These are phyloP conservation scores for Cudoniella acicularis DNA, from an alignment of 495 filamentous ascomycete species.

Conservation along the genomic window DNA sequence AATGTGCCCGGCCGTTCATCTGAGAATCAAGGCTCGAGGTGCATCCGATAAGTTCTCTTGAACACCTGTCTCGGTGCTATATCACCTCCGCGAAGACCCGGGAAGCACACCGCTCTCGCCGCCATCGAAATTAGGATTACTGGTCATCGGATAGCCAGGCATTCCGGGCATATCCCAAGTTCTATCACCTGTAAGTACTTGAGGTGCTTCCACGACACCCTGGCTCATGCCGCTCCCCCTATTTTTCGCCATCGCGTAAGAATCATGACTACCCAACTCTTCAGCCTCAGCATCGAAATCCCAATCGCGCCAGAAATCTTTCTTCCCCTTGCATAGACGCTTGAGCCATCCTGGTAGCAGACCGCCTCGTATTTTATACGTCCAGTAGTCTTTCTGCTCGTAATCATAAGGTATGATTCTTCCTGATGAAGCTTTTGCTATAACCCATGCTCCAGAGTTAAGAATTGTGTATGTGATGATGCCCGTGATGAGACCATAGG, in stretches of 20 bases:
- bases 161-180: conserved; percentile 4
- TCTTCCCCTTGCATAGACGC: conserved; percentile 58
- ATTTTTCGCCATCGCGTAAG: conserved; percentile 10
- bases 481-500: conserved; percentile 62
- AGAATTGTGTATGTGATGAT: conserved; percentile 69
- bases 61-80: background rate
- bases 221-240: conserved; percentile 10
- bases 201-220: background rate
- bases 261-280: conserved; percentile 9
- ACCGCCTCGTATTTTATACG: conserved; percentile 62
- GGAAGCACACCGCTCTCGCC: background rate
- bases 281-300: conserved; percentile 21
- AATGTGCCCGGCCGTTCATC: no score
- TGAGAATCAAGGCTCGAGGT: no score
- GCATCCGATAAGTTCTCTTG: background rate
- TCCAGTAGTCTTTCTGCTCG: conserved; percentile 70
- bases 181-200: background rate
- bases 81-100: background rate
- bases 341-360: conserved; percentile 67
- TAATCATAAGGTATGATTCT: conserved; percentile 70
- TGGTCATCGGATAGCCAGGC: background rate
- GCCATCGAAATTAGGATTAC: background rate
- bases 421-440: conserved; percentile 60
- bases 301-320: conserved; percentile 55
- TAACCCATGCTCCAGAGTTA: conserved; percentile 60